Evolutionary conservation across 352 stramenopile species (phyloP).

Genomic region (Globisporangium cystogenes): DNA sequence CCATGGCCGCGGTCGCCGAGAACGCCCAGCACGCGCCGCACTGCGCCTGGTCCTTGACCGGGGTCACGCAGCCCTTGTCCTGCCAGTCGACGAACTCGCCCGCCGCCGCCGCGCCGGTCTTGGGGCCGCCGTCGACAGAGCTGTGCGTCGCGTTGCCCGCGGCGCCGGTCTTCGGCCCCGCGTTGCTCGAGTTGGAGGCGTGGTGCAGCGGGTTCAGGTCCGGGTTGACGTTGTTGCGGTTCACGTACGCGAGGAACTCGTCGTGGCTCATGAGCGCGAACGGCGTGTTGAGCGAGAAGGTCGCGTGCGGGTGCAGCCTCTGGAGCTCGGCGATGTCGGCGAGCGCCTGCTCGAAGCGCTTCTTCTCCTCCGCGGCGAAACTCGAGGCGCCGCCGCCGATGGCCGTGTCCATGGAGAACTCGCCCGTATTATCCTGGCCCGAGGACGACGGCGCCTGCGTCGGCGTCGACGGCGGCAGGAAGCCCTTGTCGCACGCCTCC

Average conservation of each 20-base stretch:
- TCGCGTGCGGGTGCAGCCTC: conserved; percentile 39
- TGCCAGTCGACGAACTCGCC: conserved; percentile 69
- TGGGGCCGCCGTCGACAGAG: conserved; percentile 20
- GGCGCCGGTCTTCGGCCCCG: conserved; percentile 6
- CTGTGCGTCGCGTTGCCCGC: not conserved
- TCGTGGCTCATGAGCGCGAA: conserved; percentile 53
- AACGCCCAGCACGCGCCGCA: conserved; percentile 60
- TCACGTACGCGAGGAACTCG: conserved; percentile 57
- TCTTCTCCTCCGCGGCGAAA: conserved; percentile 25
- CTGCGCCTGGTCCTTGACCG: conserved; percentile 44
- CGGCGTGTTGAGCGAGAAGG: conserved; percentile 51
- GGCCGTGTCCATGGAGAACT: conserved; percentile 12
- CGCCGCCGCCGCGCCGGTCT: conserved; percentile 28
- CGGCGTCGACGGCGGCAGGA: conserved; percentile 9
- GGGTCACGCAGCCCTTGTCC: conserved; percentile 64
- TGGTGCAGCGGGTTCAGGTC: conserved; percentile 9
- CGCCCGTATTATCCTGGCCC: conserved; percentile 3
- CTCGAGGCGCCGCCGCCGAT: conserved; percentile 3
- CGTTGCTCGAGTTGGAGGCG: conserved; percentile 10
- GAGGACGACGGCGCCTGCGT: not conserved
- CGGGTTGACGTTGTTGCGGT: conserved; percentile 29
- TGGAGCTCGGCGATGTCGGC: conserved; percentile 31
- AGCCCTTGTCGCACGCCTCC: conserved; percentile 22
- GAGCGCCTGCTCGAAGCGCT: conserved; percentile 42
- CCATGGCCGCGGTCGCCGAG: conserved; percentile 50